Percentiles rank a stretch among this genome's conserved stretches.
Evolutionary conservation across 75 land plant species (phyloP).

Genomic region (Pinus albicaulis): DNA sequence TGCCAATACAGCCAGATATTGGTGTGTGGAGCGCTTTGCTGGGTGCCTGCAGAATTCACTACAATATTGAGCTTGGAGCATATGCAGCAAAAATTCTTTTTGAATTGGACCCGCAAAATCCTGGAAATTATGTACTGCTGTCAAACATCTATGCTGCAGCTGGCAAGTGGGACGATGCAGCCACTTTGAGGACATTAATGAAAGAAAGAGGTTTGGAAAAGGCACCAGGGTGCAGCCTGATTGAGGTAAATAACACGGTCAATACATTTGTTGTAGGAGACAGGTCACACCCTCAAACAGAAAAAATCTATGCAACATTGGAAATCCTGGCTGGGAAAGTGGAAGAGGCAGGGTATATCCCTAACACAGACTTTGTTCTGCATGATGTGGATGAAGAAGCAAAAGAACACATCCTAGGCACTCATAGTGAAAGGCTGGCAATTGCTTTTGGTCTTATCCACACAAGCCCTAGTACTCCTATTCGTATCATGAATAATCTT

Average conservation of each 20-base stretch:
- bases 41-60: slow-evolving; percentile 39
- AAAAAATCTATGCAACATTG: slow-evolving; percentile 5
- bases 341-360: slow-evolving; percentile 18
- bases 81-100: neutral
- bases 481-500: slow-evolving; percentile 14
- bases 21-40: slow-evolving; percentile 40
- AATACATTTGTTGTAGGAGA: slow-evolving; percentile 14
- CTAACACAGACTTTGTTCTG: slow-evolving; percentile 3
- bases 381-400: slow-evolving; percentile 19
- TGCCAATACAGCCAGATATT: slow-evolving; percentile 39
- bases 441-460: slow-evolving; percentile 14
- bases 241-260: slow-evolving; percentile 13
- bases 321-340: neutral
- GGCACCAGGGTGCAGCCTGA: slow-evolving; percentile 42
- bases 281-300: slow-evolving; percentile 3
- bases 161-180: neutral
- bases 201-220: slow-evolving; percentile 18
- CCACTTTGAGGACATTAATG: neutral
- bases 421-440: slow-evolving; percentile 16
- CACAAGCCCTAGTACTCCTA: neutral
- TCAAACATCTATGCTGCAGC: neutral
- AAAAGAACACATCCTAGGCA: slow-evolving; percentile 4
- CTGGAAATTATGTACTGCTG: neutral
- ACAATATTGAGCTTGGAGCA: slow-evolving; percentile 17
- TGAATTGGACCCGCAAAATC: neutral